Base-by-base conservation (phyloP, 352 stramenopile genomes). In the Elongisporangium undulatum region DNA sequence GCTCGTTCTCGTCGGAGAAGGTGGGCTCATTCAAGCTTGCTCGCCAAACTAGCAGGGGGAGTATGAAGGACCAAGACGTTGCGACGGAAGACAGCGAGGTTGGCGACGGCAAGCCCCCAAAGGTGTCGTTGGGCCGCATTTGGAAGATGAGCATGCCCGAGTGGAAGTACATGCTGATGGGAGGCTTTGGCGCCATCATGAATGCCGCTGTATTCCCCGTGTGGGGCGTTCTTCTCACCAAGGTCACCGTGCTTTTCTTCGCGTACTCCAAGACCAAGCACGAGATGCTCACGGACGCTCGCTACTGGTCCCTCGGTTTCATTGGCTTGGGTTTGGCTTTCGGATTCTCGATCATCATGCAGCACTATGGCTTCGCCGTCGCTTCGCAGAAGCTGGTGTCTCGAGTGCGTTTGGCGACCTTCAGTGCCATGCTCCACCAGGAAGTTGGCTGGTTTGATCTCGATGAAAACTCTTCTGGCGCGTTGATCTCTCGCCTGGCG, bases 371-470 rank as follows among this genome's bases (percentile, higher is more conserved):
- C 10, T 91, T 91, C 53, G 68, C 60, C 21, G 72, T 84, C 3
- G 72, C 86, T n/a, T 77, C 74, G 0, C 72, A 87, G 56, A 71
- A 72, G 2, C 67, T 92, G 21, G 84, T 82, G 3, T 70, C 67
- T 58, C 77, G 82, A n/a, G 59, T 93, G 10, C 77, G 82, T 0
- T 49, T 69, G n/a, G 51, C 64, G 17, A 75, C 75, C 6, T 90
- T 90, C 50, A 71, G 58, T 26, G 69, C 77, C 20, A 92, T 94
- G 67, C 63, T 96, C 23, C 59, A 69, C 20, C 85, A 94, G 41
- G 84, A 96, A 45, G 68, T 94, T 41, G 85, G 79, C 1, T 96
- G 85, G 78, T 96, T 95, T 50, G 87, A 96, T 56, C 56, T 72
- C 49, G 69, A 87, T 19, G 66, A 87, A 24, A 92, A 96, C 62